Conservation (phyloP, 2,329 filamentous ascomycete species). For the Claviceps purpurea region DNA sequence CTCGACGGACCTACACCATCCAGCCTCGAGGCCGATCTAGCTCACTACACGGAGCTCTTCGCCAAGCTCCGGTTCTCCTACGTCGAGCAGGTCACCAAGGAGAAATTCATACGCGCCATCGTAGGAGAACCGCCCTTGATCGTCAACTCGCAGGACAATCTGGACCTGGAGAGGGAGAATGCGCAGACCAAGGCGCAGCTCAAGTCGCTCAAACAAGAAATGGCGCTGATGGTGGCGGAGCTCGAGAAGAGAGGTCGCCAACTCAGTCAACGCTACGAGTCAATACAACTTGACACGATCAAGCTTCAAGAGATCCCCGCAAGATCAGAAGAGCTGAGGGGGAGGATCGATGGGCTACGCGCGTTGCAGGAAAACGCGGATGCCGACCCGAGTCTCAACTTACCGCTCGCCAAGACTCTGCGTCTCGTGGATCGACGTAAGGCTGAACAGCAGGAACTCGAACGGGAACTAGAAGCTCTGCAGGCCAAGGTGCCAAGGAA, state of each 20-base stretch:
- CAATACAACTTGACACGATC: conserved; percentile 33
- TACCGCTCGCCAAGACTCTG: conserved; percentile 45
- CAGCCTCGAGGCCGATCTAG: conserved; percentile 68
- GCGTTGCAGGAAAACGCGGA: conserved; percentile 22
- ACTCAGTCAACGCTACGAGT: conserved; percentile 41
- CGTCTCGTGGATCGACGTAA: conserved; percentile 38
- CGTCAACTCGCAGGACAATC: conserved; percentile 70
- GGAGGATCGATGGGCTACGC: conserved; percentile 31
- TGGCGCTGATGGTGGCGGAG: conserved; percentile 57
- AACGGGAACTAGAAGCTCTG: conserved; percentile 50
- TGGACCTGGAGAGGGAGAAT: conserved; percentile 56
- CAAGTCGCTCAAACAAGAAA: conserved; percentile 67
- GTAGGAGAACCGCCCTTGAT: conserved; percentile 82
- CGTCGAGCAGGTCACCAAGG: conserved; percentile 96
- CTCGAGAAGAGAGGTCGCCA: conserved; percentile 53
- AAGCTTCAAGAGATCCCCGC: conserved; percentile 37
- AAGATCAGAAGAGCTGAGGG: conserved; percentile 35
- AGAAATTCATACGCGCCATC: conserved; percentile 89
- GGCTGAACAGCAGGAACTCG: conserved; percentile 39
- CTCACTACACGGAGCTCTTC: conserved; percentile 90
- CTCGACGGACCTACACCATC: conserved; percentile 59
- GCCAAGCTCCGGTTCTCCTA: conserved; percentile 94
- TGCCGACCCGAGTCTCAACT: conserved; percentile 31
- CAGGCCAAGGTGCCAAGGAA: conserved; percentile 51
- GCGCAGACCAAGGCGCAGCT: conserved; percentile 60